Evolutionary conservation across 164 flowering plant species (phyloP), one percentile per base, ranked within the genome.

Genomic region (Kingdonia uniflora): DNA sequence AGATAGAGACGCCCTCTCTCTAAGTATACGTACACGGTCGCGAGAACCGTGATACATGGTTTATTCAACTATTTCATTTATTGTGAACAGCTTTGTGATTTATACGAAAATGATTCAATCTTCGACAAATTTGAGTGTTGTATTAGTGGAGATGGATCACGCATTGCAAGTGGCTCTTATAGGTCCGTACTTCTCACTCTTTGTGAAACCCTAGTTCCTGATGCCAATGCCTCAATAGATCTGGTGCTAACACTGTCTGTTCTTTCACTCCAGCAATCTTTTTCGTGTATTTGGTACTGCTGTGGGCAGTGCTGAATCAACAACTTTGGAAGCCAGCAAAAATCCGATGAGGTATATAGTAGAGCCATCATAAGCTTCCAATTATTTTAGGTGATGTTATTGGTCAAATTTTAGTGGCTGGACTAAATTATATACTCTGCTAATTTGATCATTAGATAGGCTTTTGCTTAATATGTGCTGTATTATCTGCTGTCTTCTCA

Each of bases 41-140:
- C n/a, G n/a, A n/a, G n/a, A n/a, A n/a, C n/a, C n/a, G n/a, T n/a
- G n/a, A n/a, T n/a, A n/a, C 35, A 29, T 29, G 35, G 4, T 4
- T 29, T 4, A 29, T 29, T 29, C 8, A 29, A 4, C 35, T 29
- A 3, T 29, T 4, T 29, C 38, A 45, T 44, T 70, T 11, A 12
- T 61, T 54, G 25, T 71, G 37, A 51, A 33, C 80, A 92, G 98
- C 82, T 92, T 6, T 85, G 95, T 64, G 96, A 92, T 68, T 70
- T 91, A 52, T 91, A 92, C 68, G 98, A 88, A 71, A 92, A 92
- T 75, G 98, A 92, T 73, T 88, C 96, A 1, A 92, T 92, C 49
- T 92, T 92, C 63, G 98, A 92, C 64, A 92, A 92, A 71, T 92
- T 92, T 46, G 98, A 92, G 71, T 92, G 98, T 68, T 92, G 98